These are phyloP conservation scores for Lactarius hengduanensis DNA, from an alignment of 768 basidiomycete genomes.

Conservation along the genomic window DNA sequence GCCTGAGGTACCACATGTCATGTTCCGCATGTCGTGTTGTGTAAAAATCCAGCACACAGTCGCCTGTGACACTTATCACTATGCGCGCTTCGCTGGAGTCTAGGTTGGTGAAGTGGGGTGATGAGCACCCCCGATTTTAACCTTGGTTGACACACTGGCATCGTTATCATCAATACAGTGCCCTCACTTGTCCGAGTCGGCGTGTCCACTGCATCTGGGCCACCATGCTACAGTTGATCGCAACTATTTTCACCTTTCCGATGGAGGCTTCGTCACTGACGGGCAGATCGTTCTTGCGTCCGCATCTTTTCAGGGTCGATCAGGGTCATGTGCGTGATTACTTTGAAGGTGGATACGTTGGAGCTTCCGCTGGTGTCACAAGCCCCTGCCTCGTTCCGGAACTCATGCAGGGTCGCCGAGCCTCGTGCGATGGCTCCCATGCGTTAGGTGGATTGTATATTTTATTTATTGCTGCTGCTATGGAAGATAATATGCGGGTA, in stretches of 20 bases:
- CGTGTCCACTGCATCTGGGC: not conserved
- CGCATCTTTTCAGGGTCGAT: not conserved
- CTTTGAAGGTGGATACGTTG: not conserved
- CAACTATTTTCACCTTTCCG: not conserved
- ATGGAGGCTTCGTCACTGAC: not conserved
- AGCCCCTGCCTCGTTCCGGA: not conserved
- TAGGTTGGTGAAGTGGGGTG: not conserved
- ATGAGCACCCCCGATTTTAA: not conserved
- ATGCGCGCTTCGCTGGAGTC: conserved; percentile 4
- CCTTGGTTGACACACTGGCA: not conserved
- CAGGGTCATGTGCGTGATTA: not conserved
- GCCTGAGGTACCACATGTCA: not conserved
- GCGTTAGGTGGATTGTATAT: not conserved
- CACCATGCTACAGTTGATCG: not conserved
- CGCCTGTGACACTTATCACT: not conserved
- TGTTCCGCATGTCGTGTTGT: not conserved
- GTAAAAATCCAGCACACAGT: not conserved
- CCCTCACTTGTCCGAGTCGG: not conserved
- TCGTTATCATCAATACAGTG: not conserved
- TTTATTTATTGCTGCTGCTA: conserved; percentile 19
- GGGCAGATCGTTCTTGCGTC: not conserved
- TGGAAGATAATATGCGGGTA: conserved; percentile 16
- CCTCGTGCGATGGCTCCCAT: not conserved
- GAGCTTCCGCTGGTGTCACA: not conserved
- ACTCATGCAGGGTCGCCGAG: not conserved